phyloP scores from a whole-genome alignment of 2,329 filamentous ascomycete species.

The Cytospora piceicola region DNA sequence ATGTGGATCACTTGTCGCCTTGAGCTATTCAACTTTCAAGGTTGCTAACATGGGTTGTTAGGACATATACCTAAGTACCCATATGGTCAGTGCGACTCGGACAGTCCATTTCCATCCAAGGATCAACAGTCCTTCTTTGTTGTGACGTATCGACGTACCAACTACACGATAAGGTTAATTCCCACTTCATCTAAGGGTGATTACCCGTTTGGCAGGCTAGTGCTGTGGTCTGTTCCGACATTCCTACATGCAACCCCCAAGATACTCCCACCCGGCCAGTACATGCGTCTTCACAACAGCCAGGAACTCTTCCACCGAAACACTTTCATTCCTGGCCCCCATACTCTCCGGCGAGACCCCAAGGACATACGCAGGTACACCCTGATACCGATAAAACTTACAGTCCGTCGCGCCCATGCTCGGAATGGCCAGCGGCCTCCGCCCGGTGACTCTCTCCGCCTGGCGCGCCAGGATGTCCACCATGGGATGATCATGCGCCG shows the following conservation, averaged over 20 bases:
- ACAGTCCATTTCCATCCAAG: no score
- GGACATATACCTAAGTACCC: no score
- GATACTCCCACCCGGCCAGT: conserved; percentile 38
- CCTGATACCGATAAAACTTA: conserved; percentile 45
- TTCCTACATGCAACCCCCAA: conserved; percentile 18
- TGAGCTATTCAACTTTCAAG: no score
- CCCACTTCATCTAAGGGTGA: no score
- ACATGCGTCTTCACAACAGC: conserved; percentile 38
- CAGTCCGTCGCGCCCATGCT: conserved; percentile 46
- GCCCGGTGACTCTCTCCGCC: conserved; percentile 32
- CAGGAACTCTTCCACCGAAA: conserved; percentile 38
- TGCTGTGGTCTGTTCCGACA: no score
- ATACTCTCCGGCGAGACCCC: conserved; percentile 35
- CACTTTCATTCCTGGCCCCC: conserved; percentile 38
- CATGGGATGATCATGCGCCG: conserved; percentile 41
- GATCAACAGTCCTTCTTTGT: no score
- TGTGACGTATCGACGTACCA: no score
- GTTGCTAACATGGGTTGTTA: no score
- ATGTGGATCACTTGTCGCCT: no score
- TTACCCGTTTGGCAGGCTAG: no score
- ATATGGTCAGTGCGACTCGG: no score
- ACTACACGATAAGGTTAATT: no score
- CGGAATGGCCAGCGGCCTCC: conserved; percentile 38
- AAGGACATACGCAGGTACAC: conserved; percentile 44
- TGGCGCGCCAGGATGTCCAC: conserved; percentile 37